Base-by-base conservation (phyloP, 2,329 filamentous ascomycete species). In the Amylocarpus encephaloides region DNA sequence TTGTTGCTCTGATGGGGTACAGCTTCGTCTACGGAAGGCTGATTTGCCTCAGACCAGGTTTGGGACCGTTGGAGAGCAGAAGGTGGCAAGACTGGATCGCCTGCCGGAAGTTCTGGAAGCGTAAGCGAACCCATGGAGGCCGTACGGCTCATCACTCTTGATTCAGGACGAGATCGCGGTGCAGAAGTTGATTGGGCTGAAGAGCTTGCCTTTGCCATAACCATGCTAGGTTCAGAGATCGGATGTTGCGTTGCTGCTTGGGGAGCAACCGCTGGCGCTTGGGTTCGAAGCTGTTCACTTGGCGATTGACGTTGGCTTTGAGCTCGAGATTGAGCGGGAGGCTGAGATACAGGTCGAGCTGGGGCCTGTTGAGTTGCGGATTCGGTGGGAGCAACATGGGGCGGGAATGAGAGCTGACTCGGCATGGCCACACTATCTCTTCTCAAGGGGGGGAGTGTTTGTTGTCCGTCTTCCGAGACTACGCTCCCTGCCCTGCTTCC, bases 51-150 rank as follows among this genome's bases (percentile, higher is more conserved):
- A 64, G 70, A 58, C 67, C 70, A 73, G 22, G 70, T 70, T 51
- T 74, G 69, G 19, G 70, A 67, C 55, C 70, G 65, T 10, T 70
- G 66, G 18, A 72, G 64, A 36, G 13, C 57, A 10, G 64, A 63
- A 4, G 67, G 72, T 16, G 72, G 73, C 1, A 70, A 65, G 19
- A 65, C 64, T 9, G 78, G 76, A 51, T 82, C 79, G 55, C 76
- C 82, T 3, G 74, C 72, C 2, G 73, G 69, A 30, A 73, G 62
- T 30, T 61, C 58, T 30, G 68, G 63, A 18, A 68, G 61, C 34
- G 59, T 59, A 12, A 68, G 53, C 1, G 64, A 58, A 41, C 64
- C 62, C 36, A 60, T 53, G 11, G 61, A 68, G 26, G 58, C 63
- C 29, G 55, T 66, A 16, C 58, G 61, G 49, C 44, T 53, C 57